phyloP scores from a whole-genome alignment of 2,329 filamentous ascomycete genomes.

The Fusarium napiforme region DNA sequence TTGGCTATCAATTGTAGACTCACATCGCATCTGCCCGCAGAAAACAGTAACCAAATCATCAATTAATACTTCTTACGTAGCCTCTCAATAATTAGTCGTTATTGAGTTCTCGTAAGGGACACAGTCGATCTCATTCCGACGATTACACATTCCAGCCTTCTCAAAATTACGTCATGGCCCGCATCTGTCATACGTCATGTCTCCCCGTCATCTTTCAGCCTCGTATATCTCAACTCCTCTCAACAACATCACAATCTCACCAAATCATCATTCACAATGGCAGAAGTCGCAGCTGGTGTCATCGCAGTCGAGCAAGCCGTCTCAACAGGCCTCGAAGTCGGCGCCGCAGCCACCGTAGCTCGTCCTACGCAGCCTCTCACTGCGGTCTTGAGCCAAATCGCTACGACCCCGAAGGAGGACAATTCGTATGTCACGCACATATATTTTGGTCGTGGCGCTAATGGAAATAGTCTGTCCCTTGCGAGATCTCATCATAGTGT shows the following conservation, averaged over 20 bases:
- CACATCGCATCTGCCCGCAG: fast-evolving
- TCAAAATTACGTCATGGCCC: conserved; percentile 15
- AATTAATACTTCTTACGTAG: fast-evolving
- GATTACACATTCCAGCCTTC: background rate
- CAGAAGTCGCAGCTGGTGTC: conserved; percentile 36
- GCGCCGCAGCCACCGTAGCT: conserved; percentile 28
- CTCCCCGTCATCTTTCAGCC: background rate
- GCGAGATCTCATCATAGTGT: conserved; percentile 33
- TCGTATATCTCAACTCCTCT: background rate
- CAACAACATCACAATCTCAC: background rate
- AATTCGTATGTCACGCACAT: conserved; percentile 10
- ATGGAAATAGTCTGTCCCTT: background rate
- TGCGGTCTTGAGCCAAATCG: conserved; percentile 36
- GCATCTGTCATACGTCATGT: conserved; percentile 21
- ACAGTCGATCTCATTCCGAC: background rate
- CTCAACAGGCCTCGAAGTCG: conserved; percentile 33
- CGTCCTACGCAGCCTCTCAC: conserved; percentile 34
- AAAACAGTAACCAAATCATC: fast-evolving
- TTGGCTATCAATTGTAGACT: background rate
- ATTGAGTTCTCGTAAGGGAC: background rate
- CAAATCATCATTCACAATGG: conserved; percentile 4
- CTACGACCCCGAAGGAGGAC: conserved; percentile 16
- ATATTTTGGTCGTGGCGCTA: background rate
- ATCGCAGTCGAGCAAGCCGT: conserved; percentile 34
- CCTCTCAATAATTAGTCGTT: fast-evolving